These are phyloP conservation scores for Eimeria acervulina DNA, from an alignment of 169 alveolate genomes.

Conservation along the genomic window DNA sequence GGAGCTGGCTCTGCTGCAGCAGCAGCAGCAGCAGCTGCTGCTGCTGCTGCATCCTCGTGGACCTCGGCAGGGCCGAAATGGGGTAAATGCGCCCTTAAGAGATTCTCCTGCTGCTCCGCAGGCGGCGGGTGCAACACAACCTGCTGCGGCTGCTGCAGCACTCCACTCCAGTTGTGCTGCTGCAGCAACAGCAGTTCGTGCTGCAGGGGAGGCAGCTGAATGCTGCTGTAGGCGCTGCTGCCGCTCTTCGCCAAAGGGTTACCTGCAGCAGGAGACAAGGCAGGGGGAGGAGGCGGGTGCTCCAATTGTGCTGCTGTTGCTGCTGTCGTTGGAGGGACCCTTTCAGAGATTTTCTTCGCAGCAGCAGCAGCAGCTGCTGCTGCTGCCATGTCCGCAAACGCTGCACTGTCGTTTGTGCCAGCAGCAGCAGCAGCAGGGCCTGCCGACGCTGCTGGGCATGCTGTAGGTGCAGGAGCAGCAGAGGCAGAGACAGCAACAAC, in stretches of 20 bases:
- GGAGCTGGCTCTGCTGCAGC: slow-evolving; percentile 19
- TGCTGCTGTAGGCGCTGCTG: slow-evolving; percentile 5
- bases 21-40: slow-evolving; percentile 28
- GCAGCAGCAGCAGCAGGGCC: not conserved
- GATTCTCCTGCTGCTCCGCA: not conserved
- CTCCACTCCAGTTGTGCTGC: too few species aligned
- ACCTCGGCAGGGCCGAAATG: not conserved
- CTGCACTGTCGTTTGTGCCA: not conserved
- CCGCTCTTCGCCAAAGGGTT: not conserved
- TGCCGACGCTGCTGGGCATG: too few species aligned
- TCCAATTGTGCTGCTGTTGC: not conserved
- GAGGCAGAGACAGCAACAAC: too few species aligned
- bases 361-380: slow-evolving; percentile 12
- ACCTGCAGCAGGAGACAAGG: slow-evolving; percentile 19
- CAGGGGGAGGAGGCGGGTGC: not conserved
- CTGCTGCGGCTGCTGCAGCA: not conserved
- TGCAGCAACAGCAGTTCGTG: too few species aligned
- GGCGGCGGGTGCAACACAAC: not conserved
- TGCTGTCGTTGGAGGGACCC: not conserved
- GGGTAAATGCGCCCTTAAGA: not conserved
- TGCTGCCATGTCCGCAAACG: slow-evolving; percentile 44
- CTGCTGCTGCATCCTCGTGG: not conserved
- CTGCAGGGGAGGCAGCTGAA: slow-evolving; percentile 49
- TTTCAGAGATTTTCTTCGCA: not conserved
- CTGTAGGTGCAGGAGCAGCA: too few species aligned